phyloP scores from a whole-genome alignment of 305 asterid genomes.

The Stenogyne calaminthoides region DNA sequence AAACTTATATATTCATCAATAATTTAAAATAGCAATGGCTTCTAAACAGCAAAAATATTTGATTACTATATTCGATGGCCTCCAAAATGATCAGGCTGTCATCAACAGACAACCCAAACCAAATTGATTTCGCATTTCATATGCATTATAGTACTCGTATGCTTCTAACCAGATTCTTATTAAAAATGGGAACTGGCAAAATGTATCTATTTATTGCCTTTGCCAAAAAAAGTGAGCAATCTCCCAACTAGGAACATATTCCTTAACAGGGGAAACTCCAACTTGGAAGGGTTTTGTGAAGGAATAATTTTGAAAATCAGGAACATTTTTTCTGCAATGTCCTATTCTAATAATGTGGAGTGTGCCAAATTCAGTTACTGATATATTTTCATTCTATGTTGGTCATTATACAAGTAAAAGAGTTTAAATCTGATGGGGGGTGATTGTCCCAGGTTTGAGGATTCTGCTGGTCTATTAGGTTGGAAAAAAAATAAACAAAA shows the following conservation, averaged over 20 bases:
- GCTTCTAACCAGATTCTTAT: neutral
- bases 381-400: neutral
- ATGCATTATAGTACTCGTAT: too few relatives aligned
- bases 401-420: neutral
- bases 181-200: neutral
- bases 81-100: neutral
- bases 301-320: neutral
- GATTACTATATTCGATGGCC: neutral
- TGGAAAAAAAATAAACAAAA: neutral
- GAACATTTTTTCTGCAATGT: neutral
- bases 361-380: neutral
- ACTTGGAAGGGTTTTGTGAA: too few relatives aligned
- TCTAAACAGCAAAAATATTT: neutral
- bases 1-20: neutral
- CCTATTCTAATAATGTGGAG: neutral
- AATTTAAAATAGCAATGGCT: neutral
- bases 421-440: neutral
- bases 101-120: constrained; percentile 4
- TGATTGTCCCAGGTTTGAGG: too few relatives aligned
- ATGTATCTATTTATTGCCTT: neutral
- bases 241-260: neutral
- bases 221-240: neutral
- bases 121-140: constrained; percentile 10
- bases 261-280: neutral
- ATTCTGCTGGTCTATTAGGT: neutral